Conservation (phyloP, 2,329 filamentous ascomycete species). For the Truncatella angustata region DNA sequence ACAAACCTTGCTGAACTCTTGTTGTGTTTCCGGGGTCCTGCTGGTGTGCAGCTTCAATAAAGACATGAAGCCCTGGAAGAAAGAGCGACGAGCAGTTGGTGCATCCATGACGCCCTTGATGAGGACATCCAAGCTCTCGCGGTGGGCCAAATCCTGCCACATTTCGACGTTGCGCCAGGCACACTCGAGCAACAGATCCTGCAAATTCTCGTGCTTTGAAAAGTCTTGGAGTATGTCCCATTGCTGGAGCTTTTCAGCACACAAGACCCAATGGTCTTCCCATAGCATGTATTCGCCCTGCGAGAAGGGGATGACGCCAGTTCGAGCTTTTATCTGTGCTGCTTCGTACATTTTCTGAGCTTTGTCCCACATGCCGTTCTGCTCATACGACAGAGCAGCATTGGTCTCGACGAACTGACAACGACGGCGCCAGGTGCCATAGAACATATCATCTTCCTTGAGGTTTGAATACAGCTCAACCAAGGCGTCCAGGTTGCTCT, state of each 20-base stretch:
- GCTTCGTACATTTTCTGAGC: conserved; percentile 95
- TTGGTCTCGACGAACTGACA: conserved; percentile 98
- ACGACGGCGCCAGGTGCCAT: conserved; percentile 91
- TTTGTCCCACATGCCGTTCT: conserved; percentile 99
- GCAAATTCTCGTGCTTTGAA: conserved; percentile 97
- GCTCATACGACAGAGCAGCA: conserved; percentile 93
- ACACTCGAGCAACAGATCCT: conserved; percentile 91
- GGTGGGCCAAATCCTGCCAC: conserved; percentile 83
- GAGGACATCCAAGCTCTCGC: conserved; percentile 85
- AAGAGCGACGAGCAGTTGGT: conserved; percentile 86
- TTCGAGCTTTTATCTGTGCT: conserved; percentile 94
- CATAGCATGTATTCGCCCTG: conserved; percentile 98
- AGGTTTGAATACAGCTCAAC: conserved; percentile 87
- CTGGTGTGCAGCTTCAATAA: conserved; percentile 92
- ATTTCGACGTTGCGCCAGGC: conserved; percentile 95
- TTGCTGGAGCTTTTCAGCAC: conserved; percentile 96
- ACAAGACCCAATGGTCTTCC: conserved; percentile 99
- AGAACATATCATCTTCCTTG: conserved; percentile 95
- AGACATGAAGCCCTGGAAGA: conserved; percentile 99
- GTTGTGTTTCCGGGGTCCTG: conserved; percentile 61
- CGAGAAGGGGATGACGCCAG: conserved; percentile 92
- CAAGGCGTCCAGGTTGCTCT: conserved; percentile 95
- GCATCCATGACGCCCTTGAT: conserved; percentile 98
- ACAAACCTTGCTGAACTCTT: conserved; percentile 85
- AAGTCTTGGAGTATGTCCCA: conserved; percentile 99